Evolutionary conservation across 2,329 filamentous ascomycete species (phyloP).

Genomic region (Trichoderma sp.): DNA sequence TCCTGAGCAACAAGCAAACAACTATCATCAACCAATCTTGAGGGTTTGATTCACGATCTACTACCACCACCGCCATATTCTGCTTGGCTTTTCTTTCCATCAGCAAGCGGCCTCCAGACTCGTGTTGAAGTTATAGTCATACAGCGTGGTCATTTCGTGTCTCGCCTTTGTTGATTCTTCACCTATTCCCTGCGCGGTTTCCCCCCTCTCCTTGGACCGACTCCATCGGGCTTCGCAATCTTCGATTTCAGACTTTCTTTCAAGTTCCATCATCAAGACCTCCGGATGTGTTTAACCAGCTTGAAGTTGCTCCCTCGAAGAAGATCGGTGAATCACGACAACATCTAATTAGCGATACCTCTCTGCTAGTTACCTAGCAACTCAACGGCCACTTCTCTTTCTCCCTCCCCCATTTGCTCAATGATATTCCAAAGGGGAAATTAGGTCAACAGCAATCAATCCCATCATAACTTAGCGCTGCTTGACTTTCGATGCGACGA

Average conservation of each 20-base stretch:
- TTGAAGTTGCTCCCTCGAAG: not conserved
- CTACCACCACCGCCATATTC: not conserved
- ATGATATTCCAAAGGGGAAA: not conserved
- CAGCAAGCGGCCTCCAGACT: not conserved
- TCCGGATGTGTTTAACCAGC: not conserved
- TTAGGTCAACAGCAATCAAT: not conserved
- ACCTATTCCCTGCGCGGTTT: not conserved
- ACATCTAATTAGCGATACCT: not conserved
- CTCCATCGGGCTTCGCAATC: not conserved
- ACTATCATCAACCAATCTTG: not conserved
- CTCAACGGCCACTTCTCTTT: not conserved
- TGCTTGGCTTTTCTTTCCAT: not conserved
- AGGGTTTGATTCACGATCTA: not conserved
- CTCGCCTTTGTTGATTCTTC: not conserved
- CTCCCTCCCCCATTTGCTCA: not conserved
- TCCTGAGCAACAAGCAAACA: not conserved
- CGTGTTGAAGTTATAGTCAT: not conserved
- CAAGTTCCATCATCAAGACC: not conserved
- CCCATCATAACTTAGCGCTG: not conserved
- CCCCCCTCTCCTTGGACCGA: not conserved
- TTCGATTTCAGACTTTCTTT: not conserved
- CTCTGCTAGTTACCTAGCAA: not conserved
- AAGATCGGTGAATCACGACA: not conserved
- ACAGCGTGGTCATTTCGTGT: not conserved
- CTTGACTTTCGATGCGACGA: slow-evolving; percentile 16